Percentiles rank a stretch among this genome's conserved stretches.
Evolutionary conservation across 2,329 filamentous ascomycete species (phyloP).

Genomic region (Didymella keratinophila): DNA sequence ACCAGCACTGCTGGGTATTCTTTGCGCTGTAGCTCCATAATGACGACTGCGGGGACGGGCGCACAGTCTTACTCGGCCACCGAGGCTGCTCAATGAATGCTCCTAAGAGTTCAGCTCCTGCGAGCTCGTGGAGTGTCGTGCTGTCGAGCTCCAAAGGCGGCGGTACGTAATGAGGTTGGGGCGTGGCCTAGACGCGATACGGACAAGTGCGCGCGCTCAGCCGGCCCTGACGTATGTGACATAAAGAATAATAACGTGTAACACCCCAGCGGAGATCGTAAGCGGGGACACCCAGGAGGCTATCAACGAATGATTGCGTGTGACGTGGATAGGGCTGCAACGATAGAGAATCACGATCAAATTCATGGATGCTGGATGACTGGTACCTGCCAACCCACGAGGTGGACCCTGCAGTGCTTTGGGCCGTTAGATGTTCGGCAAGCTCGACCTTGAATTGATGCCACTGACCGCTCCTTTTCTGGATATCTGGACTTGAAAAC

Average conservation of each 20-base stretch:
- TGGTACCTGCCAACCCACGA: constrained; percentile 13
- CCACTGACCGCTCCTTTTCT: constrained; percentile 20
- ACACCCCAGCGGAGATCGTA: constrained; percentile 18
- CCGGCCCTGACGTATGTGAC: constrained; percentile 32
- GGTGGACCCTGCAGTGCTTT: constrained; percentile 20
- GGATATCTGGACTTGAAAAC: constrained; percentile 4
- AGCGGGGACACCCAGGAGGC: constrained; percentile 15
- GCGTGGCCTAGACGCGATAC: constrained; percentile 14
- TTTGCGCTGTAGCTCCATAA: constrained; percentile 74
- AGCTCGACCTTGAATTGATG: constrained; percentile 11
- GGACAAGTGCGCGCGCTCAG: constrained; percentile 21
- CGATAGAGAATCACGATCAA: constrained; percentile 2
- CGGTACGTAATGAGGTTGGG: constrained; percentile 22
- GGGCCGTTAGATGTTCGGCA: constrained; percentile 22
- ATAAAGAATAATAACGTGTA: background rate
- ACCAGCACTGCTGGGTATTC: constrained; percentile 97
- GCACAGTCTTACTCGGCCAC: constrained; percentile 39
- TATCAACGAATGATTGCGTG: background rate
- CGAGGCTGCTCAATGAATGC: constrained; percentile 5
- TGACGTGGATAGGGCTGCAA: constrained; percentile 9
- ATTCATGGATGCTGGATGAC: constrained; percentile 11
- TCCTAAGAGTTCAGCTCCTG: constrained; percentile 22
- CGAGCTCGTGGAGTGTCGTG: constrained; percentile 38
- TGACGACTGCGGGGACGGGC: constrained; percentile 38
- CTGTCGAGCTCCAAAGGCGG: constrained; percentile 31